A percentile compares a stretch with the other conserved stretches of the same genome.
Conservation (phyloP, 2,329 filamentous ascomycete species). For the Claviceps sp. region DNA sequence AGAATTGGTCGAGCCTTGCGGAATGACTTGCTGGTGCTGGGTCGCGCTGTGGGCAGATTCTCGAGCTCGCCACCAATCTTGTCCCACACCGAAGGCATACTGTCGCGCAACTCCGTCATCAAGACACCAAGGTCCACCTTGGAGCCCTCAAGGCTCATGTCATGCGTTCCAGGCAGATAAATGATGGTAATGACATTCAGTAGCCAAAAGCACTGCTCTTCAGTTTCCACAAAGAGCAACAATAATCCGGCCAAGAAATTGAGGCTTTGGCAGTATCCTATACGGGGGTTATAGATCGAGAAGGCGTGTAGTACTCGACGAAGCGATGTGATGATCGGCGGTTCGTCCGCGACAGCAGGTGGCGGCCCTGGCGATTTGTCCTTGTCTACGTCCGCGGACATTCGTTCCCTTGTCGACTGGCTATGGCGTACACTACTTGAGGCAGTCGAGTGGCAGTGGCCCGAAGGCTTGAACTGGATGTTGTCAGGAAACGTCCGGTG, state of each 20-base stretch:
- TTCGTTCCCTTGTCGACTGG: conserved; percentile 23
- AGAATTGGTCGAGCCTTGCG: conserved; percentile 25
- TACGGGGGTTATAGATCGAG: conserved; percentile 76
- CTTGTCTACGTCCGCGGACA: conserved; percentile 20
- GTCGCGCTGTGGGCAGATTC: conserved; percentile 25
- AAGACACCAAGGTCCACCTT: conserved; percentile 91
- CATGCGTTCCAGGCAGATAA: conserved; percentile 84
- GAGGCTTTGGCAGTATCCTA: conserved; percentile 90
- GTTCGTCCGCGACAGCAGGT: conserved; percentile 40
- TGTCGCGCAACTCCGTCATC: conserved; percentile 74
- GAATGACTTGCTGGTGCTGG: conserved; percentile 21
- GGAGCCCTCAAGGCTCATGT: conserved; percentile 76
- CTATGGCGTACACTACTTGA: conserved; percentile 20
- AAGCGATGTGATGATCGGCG: conserved; percentile 65
- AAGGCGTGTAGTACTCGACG: conserved; percentile 82
- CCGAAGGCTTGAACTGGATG: conserved; percentile 64
- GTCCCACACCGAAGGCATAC: conserved; percentile 70
- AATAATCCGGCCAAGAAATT: conserved; percentile 90
- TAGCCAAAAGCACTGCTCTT: conserved; percentile 87
- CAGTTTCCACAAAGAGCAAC: conserved; percentile 73
- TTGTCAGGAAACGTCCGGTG: conserved; percentile 95
- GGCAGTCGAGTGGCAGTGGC: conserved; percentile 17
- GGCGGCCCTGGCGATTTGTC: conserved; percentile 15
- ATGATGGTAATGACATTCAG: conserved; percentile 82
- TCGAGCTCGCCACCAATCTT: conserved; percentile 76